phyloP scores from a whole-genome alignment of 169 alveolate genomes.

The Toxoplasma gondii region DNA sequence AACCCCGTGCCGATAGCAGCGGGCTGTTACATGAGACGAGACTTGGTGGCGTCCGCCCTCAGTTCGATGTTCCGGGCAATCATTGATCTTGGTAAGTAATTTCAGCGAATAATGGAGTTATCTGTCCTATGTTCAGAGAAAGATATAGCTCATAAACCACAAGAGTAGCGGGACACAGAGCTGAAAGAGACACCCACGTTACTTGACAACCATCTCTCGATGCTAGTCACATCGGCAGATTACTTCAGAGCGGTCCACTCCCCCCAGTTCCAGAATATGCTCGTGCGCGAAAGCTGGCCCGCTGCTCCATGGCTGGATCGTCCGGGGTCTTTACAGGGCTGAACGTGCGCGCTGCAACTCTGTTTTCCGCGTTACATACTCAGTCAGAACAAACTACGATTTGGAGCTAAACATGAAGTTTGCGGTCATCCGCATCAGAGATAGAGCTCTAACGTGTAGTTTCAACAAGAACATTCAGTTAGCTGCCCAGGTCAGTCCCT shows the following conservation, averaged over 20 bases:
- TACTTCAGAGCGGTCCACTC: too few species aligned
- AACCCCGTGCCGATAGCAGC: conserved; percentile 86
- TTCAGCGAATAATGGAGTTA: not conserved
- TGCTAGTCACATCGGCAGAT: too few species aligned
- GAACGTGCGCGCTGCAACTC: not conserved
- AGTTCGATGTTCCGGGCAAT: conserved; percentile 78
- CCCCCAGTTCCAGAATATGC: too few species aligned
- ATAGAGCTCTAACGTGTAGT: not conserved
- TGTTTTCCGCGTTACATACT: not conserved
- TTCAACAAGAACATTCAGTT: not conserved
- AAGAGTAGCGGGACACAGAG: too few species aligned
- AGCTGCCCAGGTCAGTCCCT: conserved; percentile 27
- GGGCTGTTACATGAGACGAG: conserved; percentile 76
- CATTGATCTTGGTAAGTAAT: conserved; percentile 66
- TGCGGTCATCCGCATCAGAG: not conserved
- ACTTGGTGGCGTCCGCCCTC: conserved; percentile 78
- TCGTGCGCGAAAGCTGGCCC: too few species aligned
- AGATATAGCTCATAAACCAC: not conserved
- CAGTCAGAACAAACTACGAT: conserved; percentile 35
- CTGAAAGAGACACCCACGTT: too few species aligned
- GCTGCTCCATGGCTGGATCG: too few species aligned
- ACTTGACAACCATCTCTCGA: too few species aligned
- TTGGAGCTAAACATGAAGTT: not conserved
- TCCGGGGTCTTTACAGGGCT: too few species aligned
- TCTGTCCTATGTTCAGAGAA: not conserved